Evolutionary conservation across 441 rosid species (phyloP).

Genomic region (Syzygium malaccense): DNA sequence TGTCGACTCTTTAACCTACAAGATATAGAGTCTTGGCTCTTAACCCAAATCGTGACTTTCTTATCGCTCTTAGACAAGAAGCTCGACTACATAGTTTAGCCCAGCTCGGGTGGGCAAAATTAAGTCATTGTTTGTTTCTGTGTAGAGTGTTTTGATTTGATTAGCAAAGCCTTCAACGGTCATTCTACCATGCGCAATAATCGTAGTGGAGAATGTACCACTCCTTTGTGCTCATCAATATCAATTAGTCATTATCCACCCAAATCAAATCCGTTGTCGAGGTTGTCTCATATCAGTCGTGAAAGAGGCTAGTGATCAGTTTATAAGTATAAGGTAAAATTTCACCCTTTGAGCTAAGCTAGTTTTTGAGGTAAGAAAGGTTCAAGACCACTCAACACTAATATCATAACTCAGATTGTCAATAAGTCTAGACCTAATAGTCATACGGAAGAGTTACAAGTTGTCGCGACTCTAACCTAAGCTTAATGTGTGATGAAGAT

Average conservation of each 20-base stretch:
- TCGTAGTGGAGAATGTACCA: background rate
- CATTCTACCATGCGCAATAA: background rate
- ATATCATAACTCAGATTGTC: too few species aligned
- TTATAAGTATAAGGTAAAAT: too few species aligned
- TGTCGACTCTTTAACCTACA: background rate
- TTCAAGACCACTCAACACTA: too few species aligned
- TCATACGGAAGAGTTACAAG: too few species aligned
- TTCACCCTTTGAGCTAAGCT: too few species aligned
- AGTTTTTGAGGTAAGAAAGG: too few species aligned
- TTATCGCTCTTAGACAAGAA: too few species aligned
- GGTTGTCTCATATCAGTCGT: too few species aligned
- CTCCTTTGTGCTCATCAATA: background rate
- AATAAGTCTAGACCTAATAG: too few species aligned
- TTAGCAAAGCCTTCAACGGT: background rate
- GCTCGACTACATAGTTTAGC: background rate
- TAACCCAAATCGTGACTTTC: background rate
- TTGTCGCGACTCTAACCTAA: too few species aligned
- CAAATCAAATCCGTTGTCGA: background rate
- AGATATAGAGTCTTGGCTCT: background rate
- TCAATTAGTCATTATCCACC: background rate
- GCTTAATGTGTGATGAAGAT: too few species aligned
- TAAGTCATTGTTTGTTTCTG: background rate
- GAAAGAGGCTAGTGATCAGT: too few species aligned
- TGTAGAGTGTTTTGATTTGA: background rate
- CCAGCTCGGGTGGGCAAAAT: background rate